Base-by-base conservation (phyloP, 805 yeast species). In the Candida ovalis region DNA sequence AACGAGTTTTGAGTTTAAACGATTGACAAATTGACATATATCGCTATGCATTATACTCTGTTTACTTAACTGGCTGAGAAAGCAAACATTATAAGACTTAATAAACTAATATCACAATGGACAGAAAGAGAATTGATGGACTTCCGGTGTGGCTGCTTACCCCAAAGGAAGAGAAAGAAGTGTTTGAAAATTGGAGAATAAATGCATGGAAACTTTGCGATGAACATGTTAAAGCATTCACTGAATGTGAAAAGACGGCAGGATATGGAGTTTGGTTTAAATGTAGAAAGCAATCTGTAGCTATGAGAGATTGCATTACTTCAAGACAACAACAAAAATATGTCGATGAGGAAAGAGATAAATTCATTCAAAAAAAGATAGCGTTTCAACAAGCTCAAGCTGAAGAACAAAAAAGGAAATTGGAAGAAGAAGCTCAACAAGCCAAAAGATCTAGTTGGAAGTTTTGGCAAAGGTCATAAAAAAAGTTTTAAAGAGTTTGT, bases 131-230 rank as follows among this genome's bases (percentile, higher is more conserved):
- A 37, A 60, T 62, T 6, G 63, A 63, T 1, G 70, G 70, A 8
- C 68, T 86, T 24, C 95, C 95, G 1, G 70, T 78, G 12, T 87
- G 95, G 95, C 77, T 85, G 53, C 69, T 87, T 21, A 78, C 88
- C 0, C 92, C 94, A 13, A 76, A 75, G 53, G 94, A 87, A 62
- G 95, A 87, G 61, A 82, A 81, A 65, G 77, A 81, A 49, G 82
- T 85, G 32, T 80, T 86, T 58, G 81, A 77, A 55, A 77, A 86
- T 57, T 81, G 91, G 83, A 80, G 86, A 63, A 75, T 71, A 49
- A 73, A 73, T 58, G 79, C 92, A 0, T 86, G 86, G 71, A 74
- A 77, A 40, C 64, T 69, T 48, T 87, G 95, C 62, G 88, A 82
- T 57, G 84, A 76, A 18, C 68, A 73, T 42, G 96, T 91, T 30